A percentile compares a stretch with the other conserved stretches of the same genome.
Conservation (phyloP, 1,139 yeast genomes). For the Debaryomyces udenii region DNA sequence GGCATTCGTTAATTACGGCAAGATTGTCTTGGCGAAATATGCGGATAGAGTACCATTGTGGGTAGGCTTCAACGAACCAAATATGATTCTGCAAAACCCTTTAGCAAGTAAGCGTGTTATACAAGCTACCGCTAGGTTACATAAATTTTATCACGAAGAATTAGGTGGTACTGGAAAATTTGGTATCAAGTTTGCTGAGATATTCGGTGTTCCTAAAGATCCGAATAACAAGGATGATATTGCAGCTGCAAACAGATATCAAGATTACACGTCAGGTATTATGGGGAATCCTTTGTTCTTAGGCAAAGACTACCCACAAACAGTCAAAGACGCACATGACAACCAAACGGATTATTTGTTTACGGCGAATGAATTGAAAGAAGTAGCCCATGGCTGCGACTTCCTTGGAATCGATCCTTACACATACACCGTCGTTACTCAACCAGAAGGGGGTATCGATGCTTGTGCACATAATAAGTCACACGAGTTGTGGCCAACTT, state of each 20-base stretch:
- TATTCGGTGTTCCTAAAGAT: conserved; percentile 24
- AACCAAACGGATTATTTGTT: conserved; percentile 19
- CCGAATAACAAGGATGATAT: conserved; percentile 21
- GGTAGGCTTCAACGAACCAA: conserved; percentile 39
- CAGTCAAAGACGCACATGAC: conserved; percentile 25
- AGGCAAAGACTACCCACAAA: conserved; percentile 34
- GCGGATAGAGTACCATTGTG: conserved; percentile 37
- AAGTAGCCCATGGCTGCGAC: conserved; percentile 28
- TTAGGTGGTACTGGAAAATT: conserved; percentile 28
- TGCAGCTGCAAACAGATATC: conserved; percentile 29
- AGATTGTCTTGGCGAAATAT: conserved; percentile 31
- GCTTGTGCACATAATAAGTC: no score
- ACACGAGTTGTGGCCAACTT: no score
- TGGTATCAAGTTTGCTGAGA: conserved; percentile 24
- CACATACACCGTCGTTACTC: conserved; percentile 27
- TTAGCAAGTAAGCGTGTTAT: conserved; percentile 30
- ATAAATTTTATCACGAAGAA: conserved; percentile 30
- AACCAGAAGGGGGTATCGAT: conserved; percentile 26
- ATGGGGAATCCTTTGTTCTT: conserved; percentile 34
- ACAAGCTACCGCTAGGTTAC: conserved; percentile 31
- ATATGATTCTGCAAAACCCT: conserved; percentile 21
- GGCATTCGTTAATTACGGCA: conserved; percentile 35
- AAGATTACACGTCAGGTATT: conserved; percentile 30
- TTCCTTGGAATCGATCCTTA: conserved; percentile 41
- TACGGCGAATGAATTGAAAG: conserved; percentile 27